These are phyloP conservation scores for Seiridium unicorne DNA, from an alignment of 2,329 filamentous ascomycete species.

Conservation along the genomic window DNA sequence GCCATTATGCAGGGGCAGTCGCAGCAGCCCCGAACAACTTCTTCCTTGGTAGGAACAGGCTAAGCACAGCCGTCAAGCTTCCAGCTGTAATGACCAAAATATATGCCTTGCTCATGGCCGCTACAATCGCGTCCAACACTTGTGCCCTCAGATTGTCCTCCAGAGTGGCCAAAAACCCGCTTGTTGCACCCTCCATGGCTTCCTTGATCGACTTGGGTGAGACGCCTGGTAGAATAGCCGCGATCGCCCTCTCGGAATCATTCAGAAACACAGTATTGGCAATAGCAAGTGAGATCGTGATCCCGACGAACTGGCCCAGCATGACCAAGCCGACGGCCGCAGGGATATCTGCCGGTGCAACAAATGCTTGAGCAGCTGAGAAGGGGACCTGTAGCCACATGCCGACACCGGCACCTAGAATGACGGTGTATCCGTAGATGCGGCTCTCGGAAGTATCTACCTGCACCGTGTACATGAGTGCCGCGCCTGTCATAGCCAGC, in stretches of 20 bases:
- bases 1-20: too few species aligned
- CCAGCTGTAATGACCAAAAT: neutral
- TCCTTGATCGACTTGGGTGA: neutral
- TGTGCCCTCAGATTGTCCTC: neutral
- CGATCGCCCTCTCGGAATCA: neutral
- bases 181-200: neutral
- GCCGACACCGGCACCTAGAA: slow-evolving; percentile 40
- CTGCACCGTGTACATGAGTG: slow-evolving; percentile 22
- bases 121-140: neutral
- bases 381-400: slow-evolving; percentile 30
- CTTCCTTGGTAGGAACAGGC: too few species aligned
- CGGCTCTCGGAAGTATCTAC: slow-evolving; percentile 12
- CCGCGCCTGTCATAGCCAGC: slow-evolving; percentile 29
- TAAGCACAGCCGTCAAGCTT: neutral
- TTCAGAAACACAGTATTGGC: neutral
- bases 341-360: slow-evolving; percentile 24
- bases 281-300: neutral
- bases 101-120: neutral
- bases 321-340: slow-evolving; percentile 34
- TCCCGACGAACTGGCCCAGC: slow-evolving; percentile 11
- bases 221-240: neutral
- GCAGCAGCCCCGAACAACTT: too few species aligned
- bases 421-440: slow-evolving; percentile 33
- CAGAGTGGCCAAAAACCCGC: neutral
- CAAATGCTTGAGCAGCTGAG: slow-evolving; percentile 30